phyloP scores from a whole-genome alignment of 192 early-diverging fungal genomes.

The Coemansia sp. region DNA sequence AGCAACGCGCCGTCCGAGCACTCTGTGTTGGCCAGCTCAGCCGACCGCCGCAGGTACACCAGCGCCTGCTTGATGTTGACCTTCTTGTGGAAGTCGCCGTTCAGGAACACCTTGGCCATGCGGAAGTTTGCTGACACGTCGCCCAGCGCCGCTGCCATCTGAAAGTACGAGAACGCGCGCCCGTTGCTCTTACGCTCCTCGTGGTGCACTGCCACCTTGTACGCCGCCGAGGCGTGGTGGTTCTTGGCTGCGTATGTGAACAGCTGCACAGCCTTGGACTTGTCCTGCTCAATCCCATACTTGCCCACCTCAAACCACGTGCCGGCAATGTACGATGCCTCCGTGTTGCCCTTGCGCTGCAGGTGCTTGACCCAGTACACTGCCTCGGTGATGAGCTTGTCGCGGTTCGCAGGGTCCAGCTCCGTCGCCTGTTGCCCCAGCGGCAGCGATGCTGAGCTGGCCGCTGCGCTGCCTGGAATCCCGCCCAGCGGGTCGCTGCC shows the following conservation, averaged over 20 bases:
- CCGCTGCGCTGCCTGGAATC: slow-evolving; percentile 23
- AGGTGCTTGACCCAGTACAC: slow-evolving; percentile 73
- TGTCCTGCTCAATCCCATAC: slow-evolving; percentile 59
- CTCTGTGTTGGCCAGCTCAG: slow-evolving; percentile 65
- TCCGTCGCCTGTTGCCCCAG: slow-evolving; percentile 49
- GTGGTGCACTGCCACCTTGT: slow-evolving; percentile 62
- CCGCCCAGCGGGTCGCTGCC: slow-evolving; percentile 29
- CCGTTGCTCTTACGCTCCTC: slow-evolving; percentile 63
- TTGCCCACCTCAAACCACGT: slow-evolving; percentile 68
- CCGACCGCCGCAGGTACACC: slow-evolving; percentile 77
- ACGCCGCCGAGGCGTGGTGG: slow-evolving; percentile 65
- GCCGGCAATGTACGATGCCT: slow-evolving; percentile 75
- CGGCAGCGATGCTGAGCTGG: slow-evolving; percentile 49
- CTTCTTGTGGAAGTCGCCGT: slow-evolving; percentile 68
- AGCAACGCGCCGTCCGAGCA: slow-evolving; percentile 77
- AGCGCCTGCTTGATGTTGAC: slow-evolving; percentile 76
- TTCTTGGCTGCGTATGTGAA: slow-evolving; percentile 66
- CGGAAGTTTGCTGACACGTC: slow-evolving; percentile 71
- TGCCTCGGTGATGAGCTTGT: slow-evolving; percentile 61
- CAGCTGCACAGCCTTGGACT: slow-evolving; percentile 65
- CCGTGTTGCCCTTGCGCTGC: slow-evolving; percentile 66
- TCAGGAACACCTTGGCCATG: slow-evolving; percentile 72
- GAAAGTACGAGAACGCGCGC: slow-evolving; percentile 67
- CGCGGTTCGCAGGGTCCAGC: slow-evolving; percentile 45
- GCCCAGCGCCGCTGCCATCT: slow-evolving; percentile 67